phyloP scores from a whole-genome alignment of 495 filamentous ascomycete genomes.

The Penicillium pancosmium region DNA sequence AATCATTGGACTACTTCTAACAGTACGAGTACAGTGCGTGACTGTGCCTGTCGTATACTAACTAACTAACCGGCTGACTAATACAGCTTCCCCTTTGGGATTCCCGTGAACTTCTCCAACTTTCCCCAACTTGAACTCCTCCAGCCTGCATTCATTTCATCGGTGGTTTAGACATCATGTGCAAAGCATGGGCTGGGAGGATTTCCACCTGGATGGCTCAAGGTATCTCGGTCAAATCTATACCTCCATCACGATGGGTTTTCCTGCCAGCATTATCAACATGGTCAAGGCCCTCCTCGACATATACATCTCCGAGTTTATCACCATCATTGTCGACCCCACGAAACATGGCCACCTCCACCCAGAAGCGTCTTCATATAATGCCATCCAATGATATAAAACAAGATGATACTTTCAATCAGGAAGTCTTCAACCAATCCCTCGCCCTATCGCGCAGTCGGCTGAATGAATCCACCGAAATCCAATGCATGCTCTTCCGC shows the following conservation, averaged over 20 bases:
- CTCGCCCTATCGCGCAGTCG: conserved; percentile 23
- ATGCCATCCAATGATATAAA: neutral
- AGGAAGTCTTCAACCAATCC: conserved; percentile 25
- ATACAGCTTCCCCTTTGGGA: too few species aligned
- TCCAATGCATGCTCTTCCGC: conserved; percentile 19
- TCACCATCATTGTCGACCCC: neutral
- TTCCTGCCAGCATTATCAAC: neutral
- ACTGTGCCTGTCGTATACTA: too few species aligned
- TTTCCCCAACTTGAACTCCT: too few species aligned
- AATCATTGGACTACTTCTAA: too few species aligned
- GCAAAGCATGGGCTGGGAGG: neutral
- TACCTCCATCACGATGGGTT: neutral
- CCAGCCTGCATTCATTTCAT: too few species aligned
- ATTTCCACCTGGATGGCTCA: neutral
- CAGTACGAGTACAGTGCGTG: too few species aligned
- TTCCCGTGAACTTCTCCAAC: too few species aligned
- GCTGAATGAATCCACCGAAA: conserved; percentile 27
- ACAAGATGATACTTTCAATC: conserved; percentile 10
- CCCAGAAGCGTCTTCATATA: neutral
- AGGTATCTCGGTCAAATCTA: neutral
- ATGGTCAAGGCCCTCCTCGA: neutral
- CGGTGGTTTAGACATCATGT: neutral
- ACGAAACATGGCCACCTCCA: neutral
- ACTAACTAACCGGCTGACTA: too few species aligned
- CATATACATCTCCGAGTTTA: neutral